These are phyloP conservation scores for Sporobolomyces roseus DNA, from an alignment of 768 basidiomycete species.

Conservation along the genomic window DNA sequence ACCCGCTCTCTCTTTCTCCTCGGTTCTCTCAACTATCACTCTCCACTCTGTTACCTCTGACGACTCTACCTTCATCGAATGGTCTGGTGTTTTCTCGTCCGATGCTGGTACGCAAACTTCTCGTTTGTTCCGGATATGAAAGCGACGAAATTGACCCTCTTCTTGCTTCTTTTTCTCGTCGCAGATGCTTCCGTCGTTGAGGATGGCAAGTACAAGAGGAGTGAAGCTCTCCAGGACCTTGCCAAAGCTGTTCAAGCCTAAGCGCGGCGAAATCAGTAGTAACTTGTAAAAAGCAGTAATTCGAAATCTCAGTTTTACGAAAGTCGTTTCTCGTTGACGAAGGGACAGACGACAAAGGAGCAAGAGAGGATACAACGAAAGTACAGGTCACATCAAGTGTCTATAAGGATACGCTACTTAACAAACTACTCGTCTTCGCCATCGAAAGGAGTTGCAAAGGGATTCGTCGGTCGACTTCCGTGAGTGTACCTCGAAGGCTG, in stretches of 20 bases:
- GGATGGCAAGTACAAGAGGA: constrained; percentile 48
- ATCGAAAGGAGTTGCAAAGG: constrained; percentile 9
- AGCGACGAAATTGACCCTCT: not conserved
- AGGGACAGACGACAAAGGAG: not conserved
- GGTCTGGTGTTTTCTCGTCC: constrained; percentile 43
- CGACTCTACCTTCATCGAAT: constrained; percentile 44
- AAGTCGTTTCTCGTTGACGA: too few relatives aligned
- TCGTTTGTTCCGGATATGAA: not conserved
- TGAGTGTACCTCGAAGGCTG: not conserved
- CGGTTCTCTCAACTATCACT: constrained; percentile 46
- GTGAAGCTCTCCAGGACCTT: constrained; percentile 46
- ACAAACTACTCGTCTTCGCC: not conserved
- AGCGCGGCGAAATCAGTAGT: too few relatives aligned
- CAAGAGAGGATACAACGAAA: not conserved
- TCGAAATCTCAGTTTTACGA: too few relatives aligned
- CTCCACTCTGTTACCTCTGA: constrained; percentile 46
- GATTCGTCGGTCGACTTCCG: not conserved
- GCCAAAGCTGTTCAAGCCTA: constrained; percentile 41
- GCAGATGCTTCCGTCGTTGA: constrained; percentile 41
- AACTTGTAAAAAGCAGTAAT: too few relatives aligned
- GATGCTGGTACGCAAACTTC: constrained; percentile 42
- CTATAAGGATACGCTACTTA: too few relatives aligned
- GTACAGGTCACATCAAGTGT: too few relatives aligned
- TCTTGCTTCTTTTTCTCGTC: not conserved
- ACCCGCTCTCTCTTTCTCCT: constrained; percentile 47